Evolutionary conservation across 305 asterid species (phyloP).

Genomic region (Salvia sclarea): DNA sequence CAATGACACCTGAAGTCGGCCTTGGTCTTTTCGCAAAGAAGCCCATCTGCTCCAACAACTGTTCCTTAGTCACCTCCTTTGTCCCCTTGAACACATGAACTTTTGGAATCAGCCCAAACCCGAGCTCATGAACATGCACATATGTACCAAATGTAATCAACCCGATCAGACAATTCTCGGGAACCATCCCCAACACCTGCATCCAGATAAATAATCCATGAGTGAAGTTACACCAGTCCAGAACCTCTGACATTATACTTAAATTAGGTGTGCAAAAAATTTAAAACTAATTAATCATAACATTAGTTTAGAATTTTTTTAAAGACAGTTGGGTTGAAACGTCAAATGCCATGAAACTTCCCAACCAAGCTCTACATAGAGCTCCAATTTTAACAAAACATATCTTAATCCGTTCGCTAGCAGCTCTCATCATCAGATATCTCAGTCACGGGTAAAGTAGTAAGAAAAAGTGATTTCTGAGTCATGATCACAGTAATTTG

Average conservation of each 20-base stretch:
- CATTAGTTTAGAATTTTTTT: background rate
- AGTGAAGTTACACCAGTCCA: constrained; percentile 5
- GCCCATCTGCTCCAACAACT: constrained; percentile 93
- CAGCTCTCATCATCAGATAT: constrained; percentile 11
- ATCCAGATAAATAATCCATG: constrained; percentile 27
- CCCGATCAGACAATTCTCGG: constrained; percentile 94
- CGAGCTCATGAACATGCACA: constrained; percentile 93
- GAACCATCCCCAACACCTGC: constrained; percentile 86
- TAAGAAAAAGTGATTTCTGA: constrained; percentile 20
- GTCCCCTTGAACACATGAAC: constrained; percentile 96
- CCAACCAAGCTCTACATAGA: background rate
- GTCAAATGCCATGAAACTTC: background rate
- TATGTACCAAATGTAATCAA: constrained; percentile 89
- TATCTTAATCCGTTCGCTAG: background rate
- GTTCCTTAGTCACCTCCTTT: constrained; percentile 86
- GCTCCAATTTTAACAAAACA: background rate
- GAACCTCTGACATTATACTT: constrained; percentile 7
- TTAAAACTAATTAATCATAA: background rate
- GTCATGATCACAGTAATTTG: background rate
- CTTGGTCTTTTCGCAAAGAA: constrained; percentile 80
- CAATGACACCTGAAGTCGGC: constrained; percentile 89
- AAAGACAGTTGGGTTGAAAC: background rate
- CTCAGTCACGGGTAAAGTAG: constrained; percentile 6
- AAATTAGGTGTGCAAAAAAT: constrained; percentile 9
- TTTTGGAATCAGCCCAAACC: constrained; percentile 87